Evolutionary conservation across 768 basidiomycete genomes (phyloP), one percentile per base, ranked within the genome.

Genomic region (Psilocybe azurescens): DNA sequence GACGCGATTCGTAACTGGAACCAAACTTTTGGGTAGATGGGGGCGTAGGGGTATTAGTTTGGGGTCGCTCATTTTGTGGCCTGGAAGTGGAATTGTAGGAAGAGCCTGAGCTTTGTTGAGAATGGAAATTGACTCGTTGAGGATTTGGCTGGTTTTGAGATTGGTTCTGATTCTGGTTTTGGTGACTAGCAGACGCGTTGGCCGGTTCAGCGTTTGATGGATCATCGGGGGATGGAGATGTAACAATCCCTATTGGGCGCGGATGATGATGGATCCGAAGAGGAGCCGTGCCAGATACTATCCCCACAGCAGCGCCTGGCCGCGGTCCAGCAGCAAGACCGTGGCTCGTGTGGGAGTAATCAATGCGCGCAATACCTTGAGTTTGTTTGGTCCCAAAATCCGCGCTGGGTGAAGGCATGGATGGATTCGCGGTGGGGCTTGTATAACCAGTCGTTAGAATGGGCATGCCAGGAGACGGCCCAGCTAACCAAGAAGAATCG

Each of bases 391-490:
- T 2, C 11, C 13, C 46, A 2, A 18, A 33, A 30, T 48, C 36
- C 33, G 51, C 20, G n/a, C 46, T 48, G 46, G 62, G 62, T 5
- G 53, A 50, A 10, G 62, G 65, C 58, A 64, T 63, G 5, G 60
- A 24, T 11, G 63, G 61, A 6, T 54, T 20, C 3, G 66, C 10
- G 18, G 61, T 2, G 36, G 58, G 49, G 13, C 10, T 29, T 24
- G 39, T 28, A 56, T 41, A 32, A 28, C 54, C 54, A 44, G 20
- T 16, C 11, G 56, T 14, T n/a, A 64, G 56, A 11, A 54, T 47
- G 18, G 63, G 67, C 61, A 65, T 64, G 14, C 55, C 60, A 28
- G 66, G 63, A 44, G 66, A 53, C 16, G 61, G 58, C 24, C 18
- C 30, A 32, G 63, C 59, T 13, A 61, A 56, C 64, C 60, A 59